Conservation (phyloP, 441 rosid species). For the Daphne laureola region DNA sequence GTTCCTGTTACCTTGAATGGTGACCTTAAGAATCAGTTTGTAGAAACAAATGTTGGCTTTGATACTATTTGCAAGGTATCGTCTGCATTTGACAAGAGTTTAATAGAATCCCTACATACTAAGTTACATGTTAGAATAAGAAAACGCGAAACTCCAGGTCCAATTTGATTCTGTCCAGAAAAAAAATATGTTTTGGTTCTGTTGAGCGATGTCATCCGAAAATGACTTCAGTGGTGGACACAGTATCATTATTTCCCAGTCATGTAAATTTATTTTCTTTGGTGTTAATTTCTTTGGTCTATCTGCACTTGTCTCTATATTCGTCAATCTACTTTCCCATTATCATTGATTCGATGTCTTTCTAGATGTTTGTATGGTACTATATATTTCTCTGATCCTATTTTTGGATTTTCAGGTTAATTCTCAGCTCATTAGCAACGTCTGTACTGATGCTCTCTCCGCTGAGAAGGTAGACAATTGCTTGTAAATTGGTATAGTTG, state of each 20-base stretch:
- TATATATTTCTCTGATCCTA: constrained; percentile 8
- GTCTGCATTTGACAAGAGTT: constrained; percentile 1
- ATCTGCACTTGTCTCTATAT: neutral
- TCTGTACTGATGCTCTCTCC: constrained; percentile 96
- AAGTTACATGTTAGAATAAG: neutral
- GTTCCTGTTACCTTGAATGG: constrained; percentile 97
- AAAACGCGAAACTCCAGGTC: neutral
- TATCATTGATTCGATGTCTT: neutral
- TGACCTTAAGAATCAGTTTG: constrained; percentile 96
- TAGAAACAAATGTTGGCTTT: constrained; percentile 94
- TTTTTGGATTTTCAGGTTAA: constrained; percentile 47
- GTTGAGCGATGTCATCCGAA: neutral
- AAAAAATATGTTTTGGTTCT: neutral
- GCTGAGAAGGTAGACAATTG: constrained; percentile 80
- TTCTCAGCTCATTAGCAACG: constrained; percentile 97
- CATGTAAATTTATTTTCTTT: neutral
- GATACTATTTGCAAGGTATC: constrained; percentile 95
- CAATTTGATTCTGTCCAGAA: too few relatives aligned
- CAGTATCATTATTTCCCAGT: neutral
- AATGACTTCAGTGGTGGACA: neutral
- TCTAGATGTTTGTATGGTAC: neutral
- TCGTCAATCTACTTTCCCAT: neutral
- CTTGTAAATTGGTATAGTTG: neutral
- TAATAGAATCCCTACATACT: neutral
- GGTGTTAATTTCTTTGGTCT: neutral